Evolutionary conservation across 495 filamentous ascomycete genomes (phyloP).

Genomic region (Baudoinia panamericana): DNA sequence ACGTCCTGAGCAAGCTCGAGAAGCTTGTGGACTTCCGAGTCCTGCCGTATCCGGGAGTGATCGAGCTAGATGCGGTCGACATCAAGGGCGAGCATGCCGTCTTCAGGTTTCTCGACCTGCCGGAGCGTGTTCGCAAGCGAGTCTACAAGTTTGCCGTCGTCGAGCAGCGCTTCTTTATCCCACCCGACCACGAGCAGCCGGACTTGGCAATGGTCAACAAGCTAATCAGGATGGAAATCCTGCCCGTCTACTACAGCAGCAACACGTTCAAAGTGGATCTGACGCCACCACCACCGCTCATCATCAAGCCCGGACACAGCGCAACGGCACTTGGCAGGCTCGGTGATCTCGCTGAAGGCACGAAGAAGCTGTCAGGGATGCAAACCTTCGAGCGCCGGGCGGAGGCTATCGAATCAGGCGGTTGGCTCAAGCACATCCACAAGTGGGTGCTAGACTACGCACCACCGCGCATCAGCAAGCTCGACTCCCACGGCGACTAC

Average conservation of each 20-base stretch:
- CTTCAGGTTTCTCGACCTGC: constrained; percentile 11
- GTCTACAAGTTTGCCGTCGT: constrained; percentile 12
- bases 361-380: not conserved
- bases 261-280: constrained; percentile 15
- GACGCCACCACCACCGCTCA: not conserved
- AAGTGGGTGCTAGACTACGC: constrained; percentile 7
- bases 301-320: no score
- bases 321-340: not conserved
- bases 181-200: constrained; percentile 13
- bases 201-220: constrained; percentile 16
- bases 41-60: not conserved
- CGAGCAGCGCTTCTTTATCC: constrained; percentile 5
- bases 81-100: not conserved
- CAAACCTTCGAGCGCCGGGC: not conserved
- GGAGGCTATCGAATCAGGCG: not conserved
- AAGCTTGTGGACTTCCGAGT: not conserved
- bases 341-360: not conserved
- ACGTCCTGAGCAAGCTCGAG: not conserved
- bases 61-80: not conserved
- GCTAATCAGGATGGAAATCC: constrained; percentile 12
- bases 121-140: not conserved
- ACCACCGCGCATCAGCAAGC: not conserved
- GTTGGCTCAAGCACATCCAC: constrained; percentile 9
- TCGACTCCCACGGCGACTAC: not conserved
- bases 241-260: constrained; percentile 15